Evolutionary conservation across 257 asterid species (phyloP).

Genomic region (Rhazya stricta): DNA sequence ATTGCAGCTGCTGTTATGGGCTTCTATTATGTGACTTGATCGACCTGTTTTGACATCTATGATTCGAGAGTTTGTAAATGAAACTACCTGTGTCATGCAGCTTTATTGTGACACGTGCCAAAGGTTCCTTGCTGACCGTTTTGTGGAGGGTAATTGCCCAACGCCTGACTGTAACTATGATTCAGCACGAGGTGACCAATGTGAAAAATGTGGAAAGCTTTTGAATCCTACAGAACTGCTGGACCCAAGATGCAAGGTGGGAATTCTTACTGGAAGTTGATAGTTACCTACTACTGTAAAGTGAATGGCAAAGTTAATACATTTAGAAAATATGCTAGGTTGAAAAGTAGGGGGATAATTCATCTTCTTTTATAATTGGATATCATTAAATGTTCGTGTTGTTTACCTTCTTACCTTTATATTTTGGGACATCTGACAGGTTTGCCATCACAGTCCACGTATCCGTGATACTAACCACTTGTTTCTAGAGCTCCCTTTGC

Average conservation of each 20-base stretch:
- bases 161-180: conserved; percentile 73
- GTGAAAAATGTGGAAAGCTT: conserved; percentile 83
- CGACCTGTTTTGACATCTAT: neutral
- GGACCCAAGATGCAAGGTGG: conserved; percentile 90
- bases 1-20: conserved; percentile 4
- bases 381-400: neutral
- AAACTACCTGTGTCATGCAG: conserved; percentile 32
- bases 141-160: conserved; percentile 85
- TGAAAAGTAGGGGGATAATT: neutral
- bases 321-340: neutral
- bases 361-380: neutral
- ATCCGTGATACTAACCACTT: conserved; percentile 74
- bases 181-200: conserved; percentile 95
- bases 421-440: conserved; percentile 36
- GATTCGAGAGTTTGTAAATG: conserved; percentile 13
- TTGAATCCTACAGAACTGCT: conserved; percentile 82
- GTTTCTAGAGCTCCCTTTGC: conserved; percentile 87
- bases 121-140: conserved; percentile 83
- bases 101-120: conserved; percentile 68
- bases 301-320: neutral
- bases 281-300: neutral
- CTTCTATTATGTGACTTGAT: neutral
- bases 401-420: neutral
- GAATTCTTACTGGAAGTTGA: neutral
- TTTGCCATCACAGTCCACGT: conserved; percentile 58